Base-by-base conservation (phyloP, 352 stramenopile species). In the Phytophthora idaei region DNA sequence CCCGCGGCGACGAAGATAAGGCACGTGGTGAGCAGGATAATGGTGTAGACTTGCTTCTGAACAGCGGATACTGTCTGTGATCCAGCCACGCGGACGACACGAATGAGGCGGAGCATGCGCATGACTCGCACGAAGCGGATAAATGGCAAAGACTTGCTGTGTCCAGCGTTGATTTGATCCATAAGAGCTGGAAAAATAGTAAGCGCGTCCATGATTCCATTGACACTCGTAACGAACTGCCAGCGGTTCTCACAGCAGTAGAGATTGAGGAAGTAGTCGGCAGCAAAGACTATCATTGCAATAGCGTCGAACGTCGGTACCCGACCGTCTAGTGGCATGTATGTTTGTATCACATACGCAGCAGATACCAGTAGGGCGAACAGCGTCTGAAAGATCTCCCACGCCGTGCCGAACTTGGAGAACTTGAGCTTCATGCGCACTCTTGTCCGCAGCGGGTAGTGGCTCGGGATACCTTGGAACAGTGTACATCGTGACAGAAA, bases 351-450 rank as follows among this genome's bases (percentile, higher is more conserved):
- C 34, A 89, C 79, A 58, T 88, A 90, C 12, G 82, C 54, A 15
- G 48, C 60, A 10, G 78, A 90, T 11, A 79, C 81, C 15, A 86
- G 31, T 4, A 90, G 39, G 8, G 81, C 81, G 42, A 89, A 83
- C 6, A 76, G 11, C 5, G 79, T 90, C 69, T 90, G 81, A 61
- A 80, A 86, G 45, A 89, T 32, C 56, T 90, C 79, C 81, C 81
- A 90, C 17, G 61, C 63, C 11, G 76, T 72, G 3, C 81, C 81
- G 2, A 81, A 12, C 25, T 56, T 61, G 36, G 81, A 90, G 49
- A 80, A 81, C 61, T 85, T 78, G 63, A 89, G 61, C 64, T 87
- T 86, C 67, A 90, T 85, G 44, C 81, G 77, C 66, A 90, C 69
- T 34, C 68, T 73, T 44, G 71, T 83, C 15, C 77, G 77, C 15